A percentile compares a stretch with the other conserved stretches of the same genome.
Conservation (phyloP, 345 rosid species). For the Mercurialis annua region DNA sequence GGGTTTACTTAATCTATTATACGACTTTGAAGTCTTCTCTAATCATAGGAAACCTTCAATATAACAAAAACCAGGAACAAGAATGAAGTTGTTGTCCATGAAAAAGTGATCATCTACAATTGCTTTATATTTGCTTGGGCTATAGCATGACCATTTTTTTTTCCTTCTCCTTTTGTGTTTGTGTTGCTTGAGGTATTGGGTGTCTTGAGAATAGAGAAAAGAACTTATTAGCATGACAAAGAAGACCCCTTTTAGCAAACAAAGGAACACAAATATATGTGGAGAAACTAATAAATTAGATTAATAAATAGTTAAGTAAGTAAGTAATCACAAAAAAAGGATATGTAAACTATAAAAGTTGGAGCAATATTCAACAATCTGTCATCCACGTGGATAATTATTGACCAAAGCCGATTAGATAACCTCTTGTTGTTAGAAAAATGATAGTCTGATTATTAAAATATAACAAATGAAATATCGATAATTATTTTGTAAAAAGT, state of each 20-base stretch:
- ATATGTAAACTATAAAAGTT: no score
- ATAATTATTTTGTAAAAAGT: no score
- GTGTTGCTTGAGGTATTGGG: conserved; percentile 26
- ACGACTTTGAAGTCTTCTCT: background rate
- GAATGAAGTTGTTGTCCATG: background rate
- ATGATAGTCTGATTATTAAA: no score
- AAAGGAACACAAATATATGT: background rate
- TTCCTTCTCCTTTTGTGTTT: background rate
- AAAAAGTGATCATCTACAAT: background rate
- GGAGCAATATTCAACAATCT: no score
- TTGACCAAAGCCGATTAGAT: no score
- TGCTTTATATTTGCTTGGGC: background rate
- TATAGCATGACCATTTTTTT: background rate
- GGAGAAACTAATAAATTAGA: background rate
- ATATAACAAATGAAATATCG: no score
- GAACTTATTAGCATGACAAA: conserved; percentile 23
- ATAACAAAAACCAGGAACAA: background rate
- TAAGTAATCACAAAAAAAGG: background rate
- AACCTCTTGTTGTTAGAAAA: no score
- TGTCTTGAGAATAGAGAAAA: conserved; percentile 37
- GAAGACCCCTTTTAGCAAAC: conserved; percentile 17
- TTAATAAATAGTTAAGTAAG: background rate
- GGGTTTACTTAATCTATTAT: background rate
- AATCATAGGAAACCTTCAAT: background rate
- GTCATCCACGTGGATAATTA: no score